Percentiles rank a stretch among this genome's conserved stretches.
phyloP scores from a whole-genome alignment of 768 basidiomycete genomes.

The Favolaschia claudopus region DNA sequence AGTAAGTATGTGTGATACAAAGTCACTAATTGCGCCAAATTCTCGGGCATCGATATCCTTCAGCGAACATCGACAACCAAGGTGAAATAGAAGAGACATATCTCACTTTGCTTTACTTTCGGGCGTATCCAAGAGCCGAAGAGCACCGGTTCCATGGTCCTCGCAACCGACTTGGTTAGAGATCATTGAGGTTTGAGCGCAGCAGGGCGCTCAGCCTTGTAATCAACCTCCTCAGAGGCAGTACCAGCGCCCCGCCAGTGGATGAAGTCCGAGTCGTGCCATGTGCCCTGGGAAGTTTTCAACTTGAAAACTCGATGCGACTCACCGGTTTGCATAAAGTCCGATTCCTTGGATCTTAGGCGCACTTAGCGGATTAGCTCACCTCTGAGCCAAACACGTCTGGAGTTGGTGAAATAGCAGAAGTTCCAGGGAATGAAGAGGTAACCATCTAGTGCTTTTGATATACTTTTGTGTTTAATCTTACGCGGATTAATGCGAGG shows the following conservation, averaged over 20 bases:
- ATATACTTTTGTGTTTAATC: slow-evolving; percentile 11
- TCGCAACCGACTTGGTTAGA: no score
- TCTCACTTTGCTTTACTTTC: no score
- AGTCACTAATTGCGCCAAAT: no score
- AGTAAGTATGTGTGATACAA: no score
- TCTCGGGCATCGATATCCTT: no score
- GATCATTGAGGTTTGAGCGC: slow-evolving; percentile 10
- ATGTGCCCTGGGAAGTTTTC: neutral
- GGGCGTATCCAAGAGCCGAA: no score
- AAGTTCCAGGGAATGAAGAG: slow-evolving; percentile 18
- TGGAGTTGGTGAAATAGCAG: slow-evolving; percentile 3
- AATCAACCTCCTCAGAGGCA: slow-evolving; percentile 10
- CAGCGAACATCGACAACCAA: no score
- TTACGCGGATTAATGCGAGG: neutral
- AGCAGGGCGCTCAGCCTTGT: slow-evolving; percentile 3
- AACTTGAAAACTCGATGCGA: neutral
- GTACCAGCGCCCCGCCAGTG: slow-evolving; percentile 11
- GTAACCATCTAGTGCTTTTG: slow-evolving; percentile 20
- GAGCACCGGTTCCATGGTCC: no score
- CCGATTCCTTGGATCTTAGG: slow-evolving; percentile 2
- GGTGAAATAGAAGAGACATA: no score
- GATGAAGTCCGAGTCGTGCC: no score
- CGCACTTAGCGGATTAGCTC: slow-evolving; percentile 8
- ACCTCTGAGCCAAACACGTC: slow-evolving; percentile 4
- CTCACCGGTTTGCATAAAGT: slow-evolving; percentile 12